Base-by-base conservation (phyloP, 1,139 yeast genomes). In the Magnusiomyces tetraspermus region DNA sequence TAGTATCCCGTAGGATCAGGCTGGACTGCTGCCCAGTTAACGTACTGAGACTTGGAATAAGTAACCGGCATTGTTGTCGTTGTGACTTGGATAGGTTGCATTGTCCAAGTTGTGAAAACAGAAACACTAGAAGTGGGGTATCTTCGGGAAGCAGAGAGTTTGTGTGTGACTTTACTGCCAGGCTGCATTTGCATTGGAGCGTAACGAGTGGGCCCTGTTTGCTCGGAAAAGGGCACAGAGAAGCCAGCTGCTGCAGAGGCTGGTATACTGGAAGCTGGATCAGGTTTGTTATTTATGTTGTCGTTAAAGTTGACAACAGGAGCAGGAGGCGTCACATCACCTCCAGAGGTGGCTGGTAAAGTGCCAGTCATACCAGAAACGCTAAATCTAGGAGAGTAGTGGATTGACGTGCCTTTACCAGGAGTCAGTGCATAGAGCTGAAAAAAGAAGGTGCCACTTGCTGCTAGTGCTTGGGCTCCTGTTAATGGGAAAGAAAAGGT, bases 101-200 rank as follows among this genome's bases (percentile, higher is more conserved):
- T 1, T 57, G 59, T 61, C 26, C 69, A 53, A 0, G 83, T 70
- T 2, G 79, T 57, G 65, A 74, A 81, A 61, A 72, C 80, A 0
- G 86, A 76, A 28, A 83, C 88, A 0, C 83, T 73, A 57, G 88
- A 80, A 1, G 90, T 77, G 21, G 90, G 81, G 51, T 45, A 59
- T 40, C 63, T 53, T 10, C 60, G 51, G 15, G 57, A 53, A 10
- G 64, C 58, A 17, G 58, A 52, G 45, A 61, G 52, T 3, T 54
- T 17, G 45, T 54, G 48, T 28, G 95, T 83, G 15, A 87, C 80
- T 8, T 69, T 74, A 1, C 85, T 65, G 3, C 82, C 85, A 6
- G 97, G 96, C 70, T 88, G 95, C 55, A 74, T 68, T 70, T 88
- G 96, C 96, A 89, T 88, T 50, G 96, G 96, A 0, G 97, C 97